These are phyloP conservation scores for Suillus discolor DNA, from an alignment of 768 basidiomycete species.

Conservation along the genomic window DNA sequence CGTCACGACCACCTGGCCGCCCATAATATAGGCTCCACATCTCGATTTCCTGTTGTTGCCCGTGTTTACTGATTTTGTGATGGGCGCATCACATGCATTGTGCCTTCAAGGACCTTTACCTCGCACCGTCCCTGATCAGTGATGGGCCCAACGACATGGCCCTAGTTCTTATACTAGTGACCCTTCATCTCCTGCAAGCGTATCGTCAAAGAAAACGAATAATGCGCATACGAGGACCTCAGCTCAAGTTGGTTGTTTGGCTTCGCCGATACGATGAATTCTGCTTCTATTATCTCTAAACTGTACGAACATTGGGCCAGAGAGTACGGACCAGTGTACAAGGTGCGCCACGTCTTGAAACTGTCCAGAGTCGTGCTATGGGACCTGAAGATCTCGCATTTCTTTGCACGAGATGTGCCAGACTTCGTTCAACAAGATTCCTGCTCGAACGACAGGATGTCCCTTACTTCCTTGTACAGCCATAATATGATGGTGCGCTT, in stretches of 20 bases:
- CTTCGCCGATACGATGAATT: constrained; percentile 24
- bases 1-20: background rate
- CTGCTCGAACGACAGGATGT: constrained; percentile 44
- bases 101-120: background rate
- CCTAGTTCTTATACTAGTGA: background rate
- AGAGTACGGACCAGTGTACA: constrained; percentile 46
- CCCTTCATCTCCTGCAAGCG: background rate
- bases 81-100: background rate
- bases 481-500: no score
- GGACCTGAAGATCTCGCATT: constrained; percentile 49
- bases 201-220: background rate
- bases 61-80: background rate
- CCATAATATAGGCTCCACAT: background rate
- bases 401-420: constrained; percentile 50
- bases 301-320: constrained; percentile 46
- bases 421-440: constrained; percentile 34
- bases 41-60: background rate
- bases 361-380: constrained; percentile 36
- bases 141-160: background rate
- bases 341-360: constrained; percentile 39
- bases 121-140: background rate
- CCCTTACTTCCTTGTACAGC: background rate
- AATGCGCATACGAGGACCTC: constrained; percentile 44
- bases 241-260: constrained; percentile 45
- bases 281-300: constrained; percentile 27